A percentile compares a stretch with the other conserved stretches of the same genome.
These are phyloP conservation scores for Trichoderma sp. DNA, from an alignment of 2,329 filamentous ascomycete species.

Conservation along the genomic window DNA sequence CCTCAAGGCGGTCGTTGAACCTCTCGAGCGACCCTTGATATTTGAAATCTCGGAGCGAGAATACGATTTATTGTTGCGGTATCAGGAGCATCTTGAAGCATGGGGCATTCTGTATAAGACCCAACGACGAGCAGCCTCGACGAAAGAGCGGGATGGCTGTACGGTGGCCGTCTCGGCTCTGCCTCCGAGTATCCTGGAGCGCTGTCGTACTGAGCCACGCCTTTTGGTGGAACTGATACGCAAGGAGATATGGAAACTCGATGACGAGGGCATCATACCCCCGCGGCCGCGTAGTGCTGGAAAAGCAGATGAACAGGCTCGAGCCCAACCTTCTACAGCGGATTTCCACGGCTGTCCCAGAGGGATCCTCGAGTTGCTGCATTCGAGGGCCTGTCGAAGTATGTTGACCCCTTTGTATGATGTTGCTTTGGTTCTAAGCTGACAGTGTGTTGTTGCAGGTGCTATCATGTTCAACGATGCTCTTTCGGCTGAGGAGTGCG, in stretches of 20 bases:
- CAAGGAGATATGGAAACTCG: constrained; percentile 68
- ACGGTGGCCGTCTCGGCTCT: constrained; percentile 58
- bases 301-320: constrained; percentile 18
- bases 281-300: neutral
- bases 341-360: constrained; percentile 70
- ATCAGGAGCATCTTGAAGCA: constrained; percentile 58
- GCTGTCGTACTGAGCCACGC: constrained; percentile 71
- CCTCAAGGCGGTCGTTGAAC: constrained; percentile 35
- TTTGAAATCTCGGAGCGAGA: constrained; percentile 70
- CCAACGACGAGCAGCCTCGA: neutral
- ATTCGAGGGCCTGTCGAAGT: constrained; percentile 76
- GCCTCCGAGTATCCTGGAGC: constrained; percentile 71
- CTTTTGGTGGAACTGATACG: constrained; percentile 74
- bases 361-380: constrained; percentile 73
- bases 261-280: constrained; percentile 44
- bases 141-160: neutral
- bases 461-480: constrained; percentile 86
- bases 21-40: constrained; percentile 54
- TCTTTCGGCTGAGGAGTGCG: constrained; percentile 60
- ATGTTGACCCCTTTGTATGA: constrained; percentile 26
- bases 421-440: neutral
- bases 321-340: constrained; percentile 52
- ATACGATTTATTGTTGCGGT: constrained; percentile 53
- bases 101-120: constrained; percentile 77
- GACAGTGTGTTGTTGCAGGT: constrained; percentile 34